Base-by-base conservation (phyloP, 2,329 filamentous ascomycete species). In the Paracoccidioides lutzii region DNA sequence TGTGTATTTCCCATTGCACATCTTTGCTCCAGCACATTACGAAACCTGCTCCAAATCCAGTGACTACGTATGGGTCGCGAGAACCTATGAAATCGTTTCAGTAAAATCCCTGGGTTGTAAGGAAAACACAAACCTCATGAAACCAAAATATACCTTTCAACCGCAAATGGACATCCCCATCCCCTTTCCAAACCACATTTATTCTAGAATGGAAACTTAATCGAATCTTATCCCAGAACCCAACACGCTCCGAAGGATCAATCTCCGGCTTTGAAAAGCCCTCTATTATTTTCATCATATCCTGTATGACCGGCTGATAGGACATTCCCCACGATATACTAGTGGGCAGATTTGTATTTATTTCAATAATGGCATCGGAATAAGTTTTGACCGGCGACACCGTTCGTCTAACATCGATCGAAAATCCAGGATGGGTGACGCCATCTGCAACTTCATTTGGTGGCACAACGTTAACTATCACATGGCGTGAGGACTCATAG, bases 211-310 rank as follows among this genome's bases (percentile, higher is more conserved):
- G 93, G 69, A 96, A 95, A 64, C 85, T 90, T 41, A 98, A 78
- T 55, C 93, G 81, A 53, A 98, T 90, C 76, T 98, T 98, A 73
- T 98, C 93, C 93, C 93, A 98, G 74, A 98, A 98, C 3, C 93
- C 93, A 49, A 95, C 89, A 55, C 87, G 81, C 61, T 98, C 94
- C 0, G 93, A 97, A 0, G 88, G 86, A 68, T 98, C 94, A 33
- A 96, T 78, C 60, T 91, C 90, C 6, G 91, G 89, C 67, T 98
- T 98, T 0, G 91, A 96, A 68, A 98, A 97, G 2, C 88, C 91
- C 71, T 98, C 93, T 59, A 98, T 87, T 32, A 90, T 90, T 81
- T 97, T 96, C 93, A 98, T 98, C 87, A 97, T 95, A 66, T 98
- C 94, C 69, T 98, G 93, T 51, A 98, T 91, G 1, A 91, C 91